Conservation (phyloP, 768 basidiomycete genomes). For the Multifurca ochricompacta region DNA sequence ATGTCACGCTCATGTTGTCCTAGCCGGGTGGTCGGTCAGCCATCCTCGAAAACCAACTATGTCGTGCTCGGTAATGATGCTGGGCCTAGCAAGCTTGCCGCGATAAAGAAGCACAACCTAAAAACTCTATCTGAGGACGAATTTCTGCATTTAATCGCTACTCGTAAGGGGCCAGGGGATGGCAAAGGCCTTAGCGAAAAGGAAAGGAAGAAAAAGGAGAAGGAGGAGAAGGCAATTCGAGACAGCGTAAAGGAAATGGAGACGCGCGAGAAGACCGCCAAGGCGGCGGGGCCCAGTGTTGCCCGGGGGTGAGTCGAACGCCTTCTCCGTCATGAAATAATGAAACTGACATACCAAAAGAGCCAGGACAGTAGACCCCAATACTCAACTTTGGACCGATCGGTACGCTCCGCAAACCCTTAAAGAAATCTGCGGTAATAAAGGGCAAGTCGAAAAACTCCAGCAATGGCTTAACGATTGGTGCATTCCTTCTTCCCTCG, state of each 20-base stretch:
- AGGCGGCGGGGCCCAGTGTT: constrained; percentile 11
- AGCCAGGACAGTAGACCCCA: constrained; percentile 34
- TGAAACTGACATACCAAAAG: constrained; percentile 17
- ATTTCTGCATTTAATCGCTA: constrained; percentile 76
- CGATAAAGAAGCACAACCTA: constrained; percentile 75
- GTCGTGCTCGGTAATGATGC: constrained; percentile 86
- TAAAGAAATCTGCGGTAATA: constrained; percentile 95
- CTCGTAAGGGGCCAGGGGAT: constrained; percentile 45
- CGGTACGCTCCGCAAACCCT: constrained; percentile 85
- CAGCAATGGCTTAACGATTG: constrained; percentile 83
- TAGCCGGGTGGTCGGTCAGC: constrained; percentile 81
- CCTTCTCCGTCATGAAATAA: background rate
- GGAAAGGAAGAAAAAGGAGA: constrained; percentile 69
- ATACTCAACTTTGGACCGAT: constrained; percentile 85
- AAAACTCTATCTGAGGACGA: constrained; percentile 78
- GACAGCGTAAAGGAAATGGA: constrained; percentile 74
- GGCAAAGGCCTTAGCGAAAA: constrained; percentile 58
- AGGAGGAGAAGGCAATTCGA: constrained; percentile 71
- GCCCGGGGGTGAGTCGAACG: constrained; percentile 22
- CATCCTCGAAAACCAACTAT: constrained; percentile 83
- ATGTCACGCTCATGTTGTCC: background rate
- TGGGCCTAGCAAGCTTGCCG: constrained; percentile 80
- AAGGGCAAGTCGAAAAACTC: constrained; percentile 82
- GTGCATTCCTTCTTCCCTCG: constrained; percentile 34
- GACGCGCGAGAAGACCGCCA: constrained; percentile 47